Evolutionary conservation across 495 filamentous ascomycete species (phyloP).

Genomic region (Talaromyces wortmannii): DNA sequence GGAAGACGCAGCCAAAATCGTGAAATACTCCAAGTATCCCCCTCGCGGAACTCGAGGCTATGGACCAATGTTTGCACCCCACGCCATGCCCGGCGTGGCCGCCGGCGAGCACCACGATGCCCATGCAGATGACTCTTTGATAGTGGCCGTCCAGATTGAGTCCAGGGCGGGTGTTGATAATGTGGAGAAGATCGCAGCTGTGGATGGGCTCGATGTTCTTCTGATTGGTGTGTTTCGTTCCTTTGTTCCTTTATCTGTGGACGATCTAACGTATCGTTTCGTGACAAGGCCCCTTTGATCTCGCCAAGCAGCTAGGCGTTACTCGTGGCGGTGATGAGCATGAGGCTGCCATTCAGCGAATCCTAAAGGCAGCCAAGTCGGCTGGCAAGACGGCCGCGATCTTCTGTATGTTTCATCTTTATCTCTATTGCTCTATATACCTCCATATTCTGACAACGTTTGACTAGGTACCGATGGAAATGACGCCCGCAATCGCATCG

Average conservation of each 20-base stretch:
- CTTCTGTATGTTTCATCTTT: constrained; percentile 45
- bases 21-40: constrained; percentile 59
- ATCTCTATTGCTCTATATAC: neutral
- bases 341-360: constrained; percentile 57
- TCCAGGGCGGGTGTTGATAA: constrained; percentile 37
- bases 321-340: constrained; percentile 31
- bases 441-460: neutral
- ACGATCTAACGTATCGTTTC: neutral
- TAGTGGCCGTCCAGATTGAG: constrained; percentile 42
- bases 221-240: constrained; percentile 22
- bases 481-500: constrained; percentile 54
- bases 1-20: constrained; percentile 53
- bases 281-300: constrained; percentile 48
- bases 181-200: constrained; percentile 40
- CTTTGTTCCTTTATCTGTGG: neutral
- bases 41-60: constrained; percentile 57
- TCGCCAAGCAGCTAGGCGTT: constrained; percentile 31
- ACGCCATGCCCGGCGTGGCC: constrained; percentile 28
- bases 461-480: constrained; percentile 44
- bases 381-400: constrained; percentile 74
- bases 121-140: constrained; percentile 22
- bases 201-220: constrained; percentile 36
- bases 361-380: constrained; percentile 52
- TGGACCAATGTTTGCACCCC: constrained; percentile 53
- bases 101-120: constrained; percentile 32